Evolutionary conservation across 345 rosid species (phyloP).

Genomic region (Microcos paniculata): DNA sequence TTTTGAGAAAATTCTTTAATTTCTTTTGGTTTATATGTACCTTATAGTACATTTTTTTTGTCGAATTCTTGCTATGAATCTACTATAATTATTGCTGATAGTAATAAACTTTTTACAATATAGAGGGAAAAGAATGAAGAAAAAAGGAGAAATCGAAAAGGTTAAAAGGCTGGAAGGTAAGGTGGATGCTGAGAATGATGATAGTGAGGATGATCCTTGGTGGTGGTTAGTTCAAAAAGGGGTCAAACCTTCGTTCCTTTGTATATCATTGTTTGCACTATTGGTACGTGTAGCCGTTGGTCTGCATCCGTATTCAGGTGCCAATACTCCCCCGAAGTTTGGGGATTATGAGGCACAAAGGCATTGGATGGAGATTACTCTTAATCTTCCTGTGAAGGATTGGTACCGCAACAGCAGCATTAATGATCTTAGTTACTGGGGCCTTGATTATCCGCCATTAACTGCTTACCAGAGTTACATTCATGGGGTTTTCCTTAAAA

Average conservation of each 20-base stretch:
- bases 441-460: conserved; percentile 96
- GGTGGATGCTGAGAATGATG: conserved; percentile 10
- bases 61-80: background rate
- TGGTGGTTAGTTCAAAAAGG: conserved; percentile 48
- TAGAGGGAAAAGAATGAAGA: background rate
- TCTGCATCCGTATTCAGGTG: conserved; percentile 82
- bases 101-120: background rate
- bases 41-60: background rate
- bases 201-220: conserved; percentile 28
- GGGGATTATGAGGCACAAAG: conserved; percentile 97
- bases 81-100: background rate
- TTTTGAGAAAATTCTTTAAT: background rate
- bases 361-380: conserved; percentile 99
- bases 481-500: conserved; percentile 68
- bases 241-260: conserved; percentile 41
- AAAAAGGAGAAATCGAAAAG: conserved; percentile 10
- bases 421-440: conserved; percentile 90
- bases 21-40: background rate
- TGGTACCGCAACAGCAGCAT: conserved; percentile 72
- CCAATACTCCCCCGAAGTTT: conserved; percentile 69
- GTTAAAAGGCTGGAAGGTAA: conserved; percentile 15
- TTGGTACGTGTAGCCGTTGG: conserved; percentile 69
- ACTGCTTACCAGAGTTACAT: conserved; percentile 92
- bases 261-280: conserved; percentile 60
- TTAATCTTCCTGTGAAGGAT: conserved; percentile 55